Conservation (phyloP, 257 asterid species). For the Jasminum sambac region DNA sequence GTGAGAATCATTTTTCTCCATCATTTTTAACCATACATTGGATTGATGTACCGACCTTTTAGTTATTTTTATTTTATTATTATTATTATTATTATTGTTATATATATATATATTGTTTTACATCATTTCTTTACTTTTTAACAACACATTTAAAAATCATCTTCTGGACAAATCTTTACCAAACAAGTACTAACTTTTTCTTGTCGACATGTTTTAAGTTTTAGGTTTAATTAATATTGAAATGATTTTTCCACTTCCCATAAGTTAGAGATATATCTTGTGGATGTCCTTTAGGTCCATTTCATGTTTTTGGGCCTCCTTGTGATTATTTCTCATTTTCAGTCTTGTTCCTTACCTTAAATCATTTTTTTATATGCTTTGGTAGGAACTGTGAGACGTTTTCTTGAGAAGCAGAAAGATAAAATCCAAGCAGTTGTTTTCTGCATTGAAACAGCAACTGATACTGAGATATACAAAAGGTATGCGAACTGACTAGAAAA, state of each 20-base stretch:
- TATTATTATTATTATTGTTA: no score
- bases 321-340: constrained; percentile 1
- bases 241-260: not conserved
- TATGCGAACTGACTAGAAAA: constrained; percentile 15
- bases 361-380: constrained; percentile 23
- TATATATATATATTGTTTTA: no score
- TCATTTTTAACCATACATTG: no score
- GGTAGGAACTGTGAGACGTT: constrained; percentile 90
- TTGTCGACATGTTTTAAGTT: no score
- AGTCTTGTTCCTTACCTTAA: constrained; percentile 7
- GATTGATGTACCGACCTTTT: no score
- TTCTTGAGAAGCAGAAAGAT: constrained; percentile 91
- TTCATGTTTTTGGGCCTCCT: not conserved
- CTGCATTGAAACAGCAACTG: constrained; percentile 75
- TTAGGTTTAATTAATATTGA: no score
- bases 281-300: not conserved
- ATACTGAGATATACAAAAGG: constrained; percentile 98
- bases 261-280: not conserved
- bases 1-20: no score
- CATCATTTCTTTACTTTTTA: no score
- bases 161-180: no score
- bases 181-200: no score
- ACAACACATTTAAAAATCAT: no score
- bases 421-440: constrained; percentile 35
- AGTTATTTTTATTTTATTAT: no score